Evolutionary conservation across 164 flowering plant genomes (phyloP).

Genomic region (Chloranthus sessilifolius): DNA sequence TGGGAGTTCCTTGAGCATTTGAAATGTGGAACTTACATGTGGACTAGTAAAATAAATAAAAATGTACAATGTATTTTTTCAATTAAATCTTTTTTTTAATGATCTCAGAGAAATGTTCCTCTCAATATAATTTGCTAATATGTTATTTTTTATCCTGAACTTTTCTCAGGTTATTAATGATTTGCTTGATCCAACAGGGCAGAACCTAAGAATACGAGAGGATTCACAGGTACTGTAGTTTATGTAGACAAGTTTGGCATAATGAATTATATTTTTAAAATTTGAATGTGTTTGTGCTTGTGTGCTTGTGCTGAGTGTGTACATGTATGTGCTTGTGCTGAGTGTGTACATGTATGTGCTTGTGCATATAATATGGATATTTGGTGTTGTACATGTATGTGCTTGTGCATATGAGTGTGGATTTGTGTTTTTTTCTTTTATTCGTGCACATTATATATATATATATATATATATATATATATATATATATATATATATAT

Average conservation of each 20-base stretch:
- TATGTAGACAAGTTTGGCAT: neutral
- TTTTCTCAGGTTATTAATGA: slow-evolving; percentile 71
- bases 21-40: no score
- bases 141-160: neutral
- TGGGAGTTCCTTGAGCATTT: no score
- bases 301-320: no score
- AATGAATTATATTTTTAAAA: neutral
- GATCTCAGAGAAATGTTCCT: no score
- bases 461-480: no score
- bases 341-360: no score
- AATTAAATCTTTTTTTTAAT: no score
- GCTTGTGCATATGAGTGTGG: neutral
- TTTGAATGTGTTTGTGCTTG: neutral
- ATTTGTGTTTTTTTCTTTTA: no score
- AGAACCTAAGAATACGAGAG: slow-evolving; percentile 70
- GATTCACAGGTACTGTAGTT: slow-evolving; percentile 60
- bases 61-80: no score
- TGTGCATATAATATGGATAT: neutral
- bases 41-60: no score
- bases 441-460: no score
- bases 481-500: no score
- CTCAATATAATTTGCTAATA: neutral
- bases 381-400: neutral
- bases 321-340: neutral
- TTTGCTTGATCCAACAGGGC: slow-evolving; percentile 76